Percentiles rank a stretch among this genome's conserved stretches.
Conservation (phyloP, 805 yeast species). For the Candida peoriensis region DNA sequence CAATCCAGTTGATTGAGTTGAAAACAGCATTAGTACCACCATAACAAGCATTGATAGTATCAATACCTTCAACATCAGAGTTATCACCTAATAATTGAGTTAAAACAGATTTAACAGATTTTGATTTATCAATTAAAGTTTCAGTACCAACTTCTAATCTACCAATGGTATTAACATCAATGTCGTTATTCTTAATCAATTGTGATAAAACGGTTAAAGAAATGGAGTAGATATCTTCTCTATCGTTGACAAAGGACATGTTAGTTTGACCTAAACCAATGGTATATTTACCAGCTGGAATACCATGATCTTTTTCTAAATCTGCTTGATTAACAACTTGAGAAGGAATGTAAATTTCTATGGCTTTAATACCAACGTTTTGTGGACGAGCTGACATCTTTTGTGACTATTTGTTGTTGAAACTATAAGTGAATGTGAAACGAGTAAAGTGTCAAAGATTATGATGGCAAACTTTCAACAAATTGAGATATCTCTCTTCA, state of each 20-base stretch:
- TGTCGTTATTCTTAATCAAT: constrained; percentile 72
- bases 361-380: constrained; percentile 95
- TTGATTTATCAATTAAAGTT: constrained; percentile 93
- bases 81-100: constrained; percentile 91
- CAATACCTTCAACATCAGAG: constrained; percentile 91
- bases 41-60: constrained; percentile 94
- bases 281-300: constrained; percentile 93
- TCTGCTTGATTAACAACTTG: constrained; percentile 84
- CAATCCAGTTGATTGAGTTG: constrained; percentile 94
- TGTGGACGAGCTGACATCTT: constrained; percentile 41
- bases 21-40: constrained; percentile 96
- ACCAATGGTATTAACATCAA: constrained; percentile 80
- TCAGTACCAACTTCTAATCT: constrained; percentile 98
- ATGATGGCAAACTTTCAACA: too few species aligned
- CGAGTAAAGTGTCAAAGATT: too few species aligned
- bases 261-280: constrained; percentile 98
- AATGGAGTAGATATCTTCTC: constrained; percentile 95
- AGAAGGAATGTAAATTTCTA: constrained; percentile 86
- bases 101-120: constrained; percentile 91
- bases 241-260: constrained; percentile 95
- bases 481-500: too few species aligned
- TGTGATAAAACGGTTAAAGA: constrained; percentile 81
- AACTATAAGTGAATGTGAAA: too few species aligned
- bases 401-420: background rate
- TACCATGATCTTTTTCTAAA: constrained; percentile 77